Evolutionary conservation across 1,139 yeast species (phyloP), one percentile per base, ranked within the genome.

Genomic region (Candida glucosophila): DNA sequence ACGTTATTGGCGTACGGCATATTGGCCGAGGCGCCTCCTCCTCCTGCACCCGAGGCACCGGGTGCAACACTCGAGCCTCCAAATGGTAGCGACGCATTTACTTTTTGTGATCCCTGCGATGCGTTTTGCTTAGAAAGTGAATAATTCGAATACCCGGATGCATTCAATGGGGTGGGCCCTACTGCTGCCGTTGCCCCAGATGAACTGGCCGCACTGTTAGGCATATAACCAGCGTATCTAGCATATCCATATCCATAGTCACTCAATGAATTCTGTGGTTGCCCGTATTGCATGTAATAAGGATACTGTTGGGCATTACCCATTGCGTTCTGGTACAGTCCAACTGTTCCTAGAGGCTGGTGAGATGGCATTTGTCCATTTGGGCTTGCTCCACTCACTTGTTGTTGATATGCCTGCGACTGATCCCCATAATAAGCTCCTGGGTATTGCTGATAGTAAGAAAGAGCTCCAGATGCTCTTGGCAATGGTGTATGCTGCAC

Each of bases 301-400:
- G 37, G 32, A 21, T 30, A 30, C 23, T 19, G 29, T 16, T 31
- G 36, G 12, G 32, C 30, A 13, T 22, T 31, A 9, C 33, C 25
- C 16, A 25, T 19, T 3, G 26, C 17, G 22, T 25, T 31, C 22
- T 25, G 37, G 26, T 34, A 34, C 24, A 30, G 37, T 13, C 32
- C 33, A 26, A 20, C 16, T 9, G 20, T 19, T 25, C 11, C 26
- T 24, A 20, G 30, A 14, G 24, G 23, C 19, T 34, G 37, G 20
- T 26, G 40, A 13, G 24, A 34, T 13, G 30, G 36, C 9, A 28
- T 31, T 22, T 30, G 36, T 9, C 36, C 21, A 12, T 34, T 30
- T 22, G 28, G 33, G 25, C 27, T 39, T 23, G 35, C 37, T 19
- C 43, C 42, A 30, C 38, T 40, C 37, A 40, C 25, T 22, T 28